Conservation (phyloP, 306 rosid species). For the Calophaca sinica region DNA sequence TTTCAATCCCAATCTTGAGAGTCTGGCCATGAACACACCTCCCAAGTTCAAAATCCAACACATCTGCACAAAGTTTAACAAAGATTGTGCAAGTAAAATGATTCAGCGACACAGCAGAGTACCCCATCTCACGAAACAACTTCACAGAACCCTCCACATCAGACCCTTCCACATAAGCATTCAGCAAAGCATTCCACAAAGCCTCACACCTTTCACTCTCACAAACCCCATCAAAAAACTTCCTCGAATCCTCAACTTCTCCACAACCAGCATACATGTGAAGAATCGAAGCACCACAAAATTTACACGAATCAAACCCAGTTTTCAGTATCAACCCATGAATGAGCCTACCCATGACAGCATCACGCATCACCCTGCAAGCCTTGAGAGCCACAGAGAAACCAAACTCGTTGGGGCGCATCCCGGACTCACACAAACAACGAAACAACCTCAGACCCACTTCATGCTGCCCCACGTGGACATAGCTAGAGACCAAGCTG, state of each 20-base stretch:
- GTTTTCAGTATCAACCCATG: conserved; percentile 54
- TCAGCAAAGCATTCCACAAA: conserved; percentile 54
- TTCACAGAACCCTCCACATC: conserved; percentile 47
- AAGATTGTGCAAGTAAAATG: conserved; percentile 46
- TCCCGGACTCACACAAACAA: conserved; percentile 43
- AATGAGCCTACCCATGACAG: conserved; percentile 47
- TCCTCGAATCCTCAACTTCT: conserved; percentile 41
- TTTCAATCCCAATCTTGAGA: conserved; percentile 52
- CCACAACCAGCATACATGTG: conserved; percentile 52
- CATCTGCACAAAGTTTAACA: conserved; percentile 49
- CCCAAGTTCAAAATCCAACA: conserved; percentile 50
- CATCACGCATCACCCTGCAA: conserved; percentile 46
- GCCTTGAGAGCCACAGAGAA: conserved; percentile 57
- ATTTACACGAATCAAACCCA: conserved; percentile 45
- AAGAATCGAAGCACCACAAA: conserved; percentile 49
- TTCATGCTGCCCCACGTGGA: conserved; percentile 47
- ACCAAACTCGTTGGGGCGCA: conserved; percentile 54
- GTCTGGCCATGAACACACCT: conserved; percentile 51
- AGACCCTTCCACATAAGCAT: conserved; percentile 47
- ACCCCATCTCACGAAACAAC: conserved; percentile 46
- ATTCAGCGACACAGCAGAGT: conserved; percentile 37
- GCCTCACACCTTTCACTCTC: conserved; percentile 47
- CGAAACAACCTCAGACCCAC: conserved; percentile 48
- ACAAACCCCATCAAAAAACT: conserved; percentile 55
- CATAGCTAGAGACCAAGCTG: conserved; percentile 52